Evolutionary conservation across 1,139 yeast genomes (phyloP), one percentile per base, ranked within the genome.

Genomic region (Sugiyamaella neomexicana): DNA sequence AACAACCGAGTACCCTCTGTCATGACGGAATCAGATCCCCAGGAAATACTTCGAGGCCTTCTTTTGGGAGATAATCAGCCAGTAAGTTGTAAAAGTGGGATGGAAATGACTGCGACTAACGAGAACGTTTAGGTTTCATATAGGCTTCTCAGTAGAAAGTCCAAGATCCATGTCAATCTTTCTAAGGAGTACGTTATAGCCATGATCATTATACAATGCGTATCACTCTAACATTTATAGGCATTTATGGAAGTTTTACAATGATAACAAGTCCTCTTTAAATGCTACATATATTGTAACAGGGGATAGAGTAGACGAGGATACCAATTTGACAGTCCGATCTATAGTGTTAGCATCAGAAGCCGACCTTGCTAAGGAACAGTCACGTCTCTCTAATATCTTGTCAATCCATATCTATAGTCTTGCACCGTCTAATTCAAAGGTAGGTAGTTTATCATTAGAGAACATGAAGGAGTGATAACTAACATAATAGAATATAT

Each of bases 101-200:
- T 34, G 16, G 13, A 12, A 13, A 12, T 13, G 16, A n/a, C 15
- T n/a, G 2, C n/a, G 12, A 10, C 16, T 46, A n/a, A 20, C 20
- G 46, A 29, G 34, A 29, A 29, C 10, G 34, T 29, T 2, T 29
- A 29, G 34, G 25, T 20, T 20, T 20, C 25, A 20, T 20, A 20
- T 20, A 3, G 25, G 9, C 56, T 67, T 37, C 59, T 69, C 29
- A 64, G 71, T 42, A 60, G 72, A 27, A 56, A 57, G 50, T 53
- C 59, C 13, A 55, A 57, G 13, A 52, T 65, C 12, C 65, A 64
- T 43, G 62, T 60, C 8, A 55, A 62, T 37, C 46, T 49, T 1
- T 69, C 72, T 5, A 67, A 66, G 48, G 59, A 62, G 61, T 57
- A 39, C 44, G 63, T 53, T 9, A 7, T 12, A 7, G 34, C 5